Evolutionary conservation across 768 basidiomycete genomes (phyloP), one percentile per base, ranked within the genome.

Genomic region (Clitopilus passeckerianus): DNA sequence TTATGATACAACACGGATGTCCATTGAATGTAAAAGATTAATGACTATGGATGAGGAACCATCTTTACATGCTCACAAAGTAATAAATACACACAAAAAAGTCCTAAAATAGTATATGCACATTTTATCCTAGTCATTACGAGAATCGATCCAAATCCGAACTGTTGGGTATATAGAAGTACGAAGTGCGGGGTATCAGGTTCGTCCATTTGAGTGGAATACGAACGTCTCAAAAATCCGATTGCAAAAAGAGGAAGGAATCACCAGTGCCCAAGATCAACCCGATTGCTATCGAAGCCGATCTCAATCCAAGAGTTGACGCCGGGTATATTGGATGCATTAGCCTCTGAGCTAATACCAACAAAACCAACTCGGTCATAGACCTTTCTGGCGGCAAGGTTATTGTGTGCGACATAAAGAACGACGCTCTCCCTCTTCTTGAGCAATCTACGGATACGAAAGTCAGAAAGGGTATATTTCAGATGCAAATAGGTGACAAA

Each of bases 261-360:
- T 76, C 73, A 91, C 89, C 90, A 92, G 65, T 88, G 85, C 1
- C 90, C 90, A 16, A 87, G 75, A 1, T 72, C 62, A 23, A 86
- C 80, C 20, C 58, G 56, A 15, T 61, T 57, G 23, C 69, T 74
- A 62, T 84, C 78, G 57, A 89, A 90, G 7, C 89, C 89, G 53
- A 86, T 71, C 58, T 90, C 89, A 5, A 85, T 62, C 86, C 86
- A 90, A 14, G 58, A 63, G 41, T 77, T 73, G 27, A 74, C 70
- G 9, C 77, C 79, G n/a, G 79, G 74, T 1, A 76, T 74, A 10
- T 4, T 2, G 1, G 6, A 1, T 1, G 67, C 61, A 15, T 66
- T 61, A 15, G 60, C 68, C 27, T 63, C 64, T 6, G 64, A 61
- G 16, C 62, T 69, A 16, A 89, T 73, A 5, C 86, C 89, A 16